Conservation (phyloP, 768 basidiomycete species). For the Tremella fuciformis region DNA sequence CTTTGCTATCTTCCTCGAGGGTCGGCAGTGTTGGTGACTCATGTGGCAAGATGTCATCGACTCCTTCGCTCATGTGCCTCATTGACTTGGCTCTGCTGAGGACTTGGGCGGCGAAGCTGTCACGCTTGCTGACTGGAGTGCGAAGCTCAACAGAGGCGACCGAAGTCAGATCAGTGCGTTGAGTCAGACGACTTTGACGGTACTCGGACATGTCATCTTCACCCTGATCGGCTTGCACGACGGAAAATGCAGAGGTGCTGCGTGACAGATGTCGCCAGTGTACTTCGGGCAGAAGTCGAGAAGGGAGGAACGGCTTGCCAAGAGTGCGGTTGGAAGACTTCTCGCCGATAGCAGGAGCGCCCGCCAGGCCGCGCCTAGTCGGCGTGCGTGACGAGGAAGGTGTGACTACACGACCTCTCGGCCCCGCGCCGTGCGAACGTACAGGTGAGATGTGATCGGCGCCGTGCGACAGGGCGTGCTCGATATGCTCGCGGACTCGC, state of each 20-base stretch:
- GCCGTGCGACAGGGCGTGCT: slow-evolving; percentile 74
- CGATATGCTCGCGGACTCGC: slow-evolving; percentile 74
- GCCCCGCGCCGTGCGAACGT: background rate
- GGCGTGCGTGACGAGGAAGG: slow-evolving; percentile 24
- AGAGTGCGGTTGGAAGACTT: slow-evolving; percentile 37
- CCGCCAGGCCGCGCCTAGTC: slow-evolving; percentile 18
- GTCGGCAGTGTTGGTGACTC: slow-evolving; percentile 27
- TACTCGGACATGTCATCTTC: slow-evolving; percentile 35
- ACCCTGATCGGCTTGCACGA: slow-evolving; percentile 1
- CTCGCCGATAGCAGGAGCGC: slow-evolving; percentile 42
- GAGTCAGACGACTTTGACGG: slow-evolving; percentile 56
- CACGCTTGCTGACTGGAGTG: slow-evolving; percentile 26
- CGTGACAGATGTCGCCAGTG: slow-evolving; percentile 39
- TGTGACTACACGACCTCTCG: slow-evolving; percentile 5
- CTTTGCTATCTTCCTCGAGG: slow-evolving; percentile 18
- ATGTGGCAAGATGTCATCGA: slow-evolving; percentile 25
- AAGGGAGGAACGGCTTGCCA: slow-evolving; percentile 39
- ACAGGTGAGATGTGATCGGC: slow-evolving; percentile 51
- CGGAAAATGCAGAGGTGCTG: slow-evolving; percentile 13
- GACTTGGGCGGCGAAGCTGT: slow-evolving; percentile 27
- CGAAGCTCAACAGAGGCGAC: slow-evolving; percentile 57
- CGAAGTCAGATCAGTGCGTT: slow-evolving; percentile 61
- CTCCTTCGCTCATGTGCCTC: slow-evolving; percentile 16
- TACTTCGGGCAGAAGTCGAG: slow-evolving; percentile 49
- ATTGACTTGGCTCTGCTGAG: slow-evolving; percentile 32